Evolutionary conservation across 306 rosid species (phyloP).

Genomic region (Pterocarpus macrocarpus): DNA sequence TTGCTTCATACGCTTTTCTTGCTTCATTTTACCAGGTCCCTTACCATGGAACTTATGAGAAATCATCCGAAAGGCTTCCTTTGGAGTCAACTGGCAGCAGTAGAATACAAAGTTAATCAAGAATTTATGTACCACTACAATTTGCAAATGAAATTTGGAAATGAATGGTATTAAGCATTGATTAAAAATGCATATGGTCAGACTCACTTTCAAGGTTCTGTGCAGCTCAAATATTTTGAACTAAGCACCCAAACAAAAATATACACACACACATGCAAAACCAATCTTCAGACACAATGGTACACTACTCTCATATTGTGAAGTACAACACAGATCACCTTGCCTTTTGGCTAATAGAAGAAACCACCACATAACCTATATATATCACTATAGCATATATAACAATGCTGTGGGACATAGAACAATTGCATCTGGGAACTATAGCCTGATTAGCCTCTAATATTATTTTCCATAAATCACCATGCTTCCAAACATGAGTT

Average conservation of each 20-base stretch:
- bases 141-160: slow-evolving; percentile 35
- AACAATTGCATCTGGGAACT: background rate
- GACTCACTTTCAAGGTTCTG: slow-evolving; percentile 8
- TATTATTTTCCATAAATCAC: background rate
- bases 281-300: slow-evolving; percentile 17
- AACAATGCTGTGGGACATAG: background rate
- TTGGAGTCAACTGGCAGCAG: slow-evolving; percentile 85
- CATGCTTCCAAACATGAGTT: background rate
- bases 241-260: slow-evolving; percentile 20
- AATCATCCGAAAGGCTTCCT: slow-evolving; percentile 81
- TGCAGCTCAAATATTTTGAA: slow-evolving; percentile 19
- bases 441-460: background rate
- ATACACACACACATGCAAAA: slow-evolving; percentile 28
- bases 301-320: background rate
- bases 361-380: background rate
- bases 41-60: slow-evolving; percentile 96
- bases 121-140: slow-evolving; percentile 21
- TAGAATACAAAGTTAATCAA: slow-evolving; percentile 39
- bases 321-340: background rate
- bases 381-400: slow-evolving; percentile 9
- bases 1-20: slow-evolving; percentile 94
- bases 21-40: slow-evolving; percentile 98
- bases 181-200: slow-evolving; percentile 33
- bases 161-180: background rate
- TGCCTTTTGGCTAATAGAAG: slow-evolving; percentile 32